Percentiles rank a stretch among this genome's conserved stretches.
These are phyloP conservation scores for Fusarium equiseti DNA, from an alignment of 2,329 filamentous ascomycete species.

Conservation along the genomic window DNA sequence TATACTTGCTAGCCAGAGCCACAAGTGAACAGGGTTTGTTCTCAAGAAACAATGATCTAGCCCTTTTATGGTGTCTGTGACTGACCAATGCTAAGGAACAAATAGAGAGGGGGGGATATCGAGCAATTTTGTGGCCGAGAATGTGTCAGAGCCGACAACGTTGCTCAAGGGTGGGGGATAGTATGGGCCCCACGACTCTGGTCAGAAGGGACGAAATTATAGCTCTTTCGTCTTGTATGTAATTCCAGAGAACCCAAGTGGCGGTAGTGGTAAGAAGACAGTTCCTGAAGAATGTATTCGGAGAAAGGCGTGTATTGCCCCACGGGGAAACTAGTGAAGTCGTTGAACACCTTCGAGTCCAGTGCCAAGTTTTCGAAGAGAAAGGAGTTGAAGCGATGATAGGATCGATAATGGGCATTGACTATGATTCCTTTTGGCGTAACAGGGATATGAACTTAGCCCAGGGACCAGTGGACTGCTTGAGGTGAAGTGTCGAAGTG, in stretches of 20 bases:
- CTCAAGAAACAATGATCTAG: slow-evolving; percentile 23
- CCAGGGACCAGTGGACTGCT: slow-evolving; percentile 23
- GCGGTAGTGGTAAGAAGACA: slow-evolving; percentile 24
- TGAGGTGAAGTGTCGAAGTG: slow-evolving; percentile 19
- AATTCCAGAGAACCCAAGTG: not conserved
- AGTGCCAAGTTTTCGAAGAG: slow-evolving; percentile 18
- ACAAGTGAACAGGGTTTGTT: slow-evolving; percentile 33
- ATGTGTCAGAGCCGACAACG: slow-evolving; percentile 32
- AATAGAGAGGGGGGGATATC: slow-evolving; percentile 18
- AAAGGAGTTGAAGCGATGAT: slow-evolving; percentile 24
- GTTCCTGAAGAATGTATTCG: slow-evolving; percentile 19
- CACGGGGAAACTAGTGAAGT: slow-evolving; percentile 14
- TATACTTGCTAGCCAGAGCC: slow-evolving; percentile 22
- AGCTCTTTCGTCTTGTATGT: slow-evolving; percentile 2
- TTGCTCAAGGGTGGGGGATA: slow-evolving; percentile 24
- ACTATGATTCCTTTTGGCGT: slow-evolving; percentile 35
- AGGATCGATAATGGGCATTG: slow-evolving; percentile 19
- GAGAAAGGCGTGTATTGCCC: slow-evolving; percentile 17
- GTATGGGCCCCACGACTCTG: slow-evolving; percentile 1
- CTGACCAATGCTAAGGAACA: slow-evolving; percentile 17
- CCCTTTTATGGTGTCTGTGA: slow-evolving; percentile 19
- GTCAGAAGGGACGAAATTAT: not conserved
- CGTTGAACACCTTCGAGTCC: slow-evolving; percentile 17
- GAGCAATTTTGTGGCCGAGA: slow-evolving; percentile 36
- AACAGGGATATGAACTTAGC: slow-evolving; percentile 39